phyloP scores from a whole-genome alignment of 1,284 basidiomycete species.

The Puccinia triticina region DNA sequence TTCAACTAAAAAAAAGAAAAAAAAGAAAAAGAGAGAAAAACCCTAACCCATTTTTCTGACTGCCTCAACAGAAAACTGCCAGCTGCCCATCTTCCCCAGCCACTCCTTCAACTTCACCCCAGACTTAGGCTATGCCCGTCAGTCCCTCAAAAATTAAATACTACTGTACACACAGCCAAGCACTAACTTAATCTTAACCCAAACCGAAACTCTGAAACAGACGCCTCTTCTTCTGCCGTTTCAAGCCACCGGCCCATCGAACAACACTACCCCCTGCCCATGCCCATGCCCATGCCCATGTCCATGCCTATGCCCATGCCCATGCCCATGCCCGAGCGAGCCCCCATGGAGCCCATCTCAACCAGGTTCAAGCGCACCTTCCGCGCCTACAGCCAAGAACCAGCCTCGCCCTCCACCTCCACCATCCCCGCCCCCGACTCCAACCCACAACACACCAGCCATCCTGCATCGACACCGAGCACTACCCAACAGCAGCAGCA shows the following conservation, averaged over 20 bases:
- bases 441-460: neutral
- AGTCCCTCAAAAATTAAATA: neutral
- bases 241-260: neutral
- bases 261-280: no score
- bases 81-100: neutral
- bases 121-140: neutral
- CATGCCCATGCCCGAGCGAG: neutral
- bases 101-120: neutral
- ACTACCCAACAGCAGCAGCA: neutral
- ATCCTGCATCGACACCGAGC: neutral
- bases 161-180: no score
- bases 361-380: neutral
- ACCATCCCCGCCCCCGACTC: neutral
- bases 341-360: neutral
- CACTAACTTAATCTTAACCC: no score
- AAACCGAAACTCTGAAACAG: neutral
- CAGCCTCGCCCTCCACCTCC: neutral
- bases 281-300: neutral
- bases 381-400: neutral
- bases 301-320: neutral
- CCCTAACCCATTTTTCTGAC: conserved; percentile 6
- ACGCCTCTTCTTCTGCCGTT: neutral
- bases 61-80: conserved; percentile 10
- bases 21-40: neutral
- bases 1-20: no score